A percentile compares a stretch with the other conserved stretches of the same genome.
These are phyloP conservation scores for Pseudoturritis turrita DNA, from an alignment of 345 rosid genomes.

Conservation along the genomic window DNA sequence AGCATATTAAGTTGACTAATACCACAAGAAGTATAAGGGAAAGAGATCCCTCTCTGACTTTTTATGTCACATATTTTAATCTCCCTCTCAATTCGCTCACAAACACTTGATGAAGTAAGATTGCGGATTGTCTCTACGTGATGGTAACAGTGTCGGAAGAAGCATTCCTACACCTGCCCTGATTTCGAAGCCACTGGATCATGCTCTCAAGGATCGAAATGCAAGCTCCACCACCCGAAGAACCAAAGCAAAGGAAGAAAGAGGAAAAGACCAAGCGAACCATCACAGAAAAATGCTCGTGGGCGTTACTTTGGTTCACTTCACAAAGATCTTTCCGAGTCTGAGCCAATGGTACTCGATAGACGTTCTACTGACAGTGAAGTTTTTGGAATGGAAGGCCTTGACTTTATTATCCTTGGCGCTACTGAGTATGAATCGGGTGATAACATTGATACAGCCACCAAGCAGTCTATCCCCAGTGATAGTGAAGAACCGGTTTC, in stretches of 20 bases:
- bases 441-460: conserved; percentile 26
- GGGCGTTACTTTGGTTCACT: conserved; percentile 70
- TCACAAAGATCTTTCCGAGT: conserved; percentile 22
- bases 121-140: conserved; percentile 24
- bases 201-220: conserved; percentile 74
- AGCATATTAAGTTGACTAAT: neutral
- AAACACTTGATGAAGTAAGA: conserved; percentile 27
- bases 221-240: conserved; percentile 95
- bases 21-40: neutral
- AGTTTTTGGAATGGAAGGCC: conserved; percentile 31
- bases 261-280: conserved; percentile 46
- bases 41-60: conserved; percentile 1
- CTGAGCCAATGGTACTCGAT: conserved; percentile 33
- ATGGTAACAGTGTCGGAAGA: conserved; percentile 90
- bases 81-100: conserved; percentile 10
- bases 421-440: conserved; percentile 42
- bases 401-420: conserved; percentile 55
- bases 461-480: conserved; percentile 23
- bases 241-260: conserved; percentile 54
- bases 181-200: conserved; percentile 65
- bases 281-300: conserved; percentile 34
- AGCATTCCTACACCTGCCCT: conserved; percentile 90
- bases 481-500: conserved; percentile 35
- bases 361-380: conserved; percentile 19
- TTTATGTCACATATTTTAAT: neutral